Evolutionary conservation across 345 rosid genomes (phyloP).

Genomic region (Heritiera littoralis): DNA sequence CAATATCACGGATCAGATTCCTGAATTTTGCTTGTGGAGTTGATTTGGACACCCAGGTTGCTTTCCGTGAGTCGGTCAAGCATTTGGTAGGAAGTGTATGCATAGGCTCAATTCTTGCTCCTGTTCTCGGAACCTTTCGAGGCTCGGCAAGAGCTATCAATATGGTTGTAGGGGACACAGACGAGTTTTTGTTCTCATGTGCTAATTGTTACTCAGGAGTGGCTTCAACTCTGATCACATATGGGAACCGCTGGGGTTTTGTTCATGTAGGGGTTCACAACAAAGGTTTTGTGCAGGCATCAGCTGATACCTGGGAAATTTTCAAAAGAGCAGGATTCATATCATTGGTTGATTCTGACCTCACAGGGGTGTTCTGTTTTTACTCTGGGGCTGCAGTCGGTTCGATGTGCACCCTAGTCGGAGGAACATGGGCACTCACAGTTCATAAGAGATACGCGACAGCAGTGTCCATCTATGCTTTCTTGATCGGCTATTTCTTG

Average conservation of each 20-base stretch:
- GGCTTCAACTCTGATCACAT: conserved; percentile 46
- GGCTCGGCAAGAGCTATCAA: conserved; percentile 58
- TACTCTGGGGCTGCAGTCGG: conserved; percentile 68
- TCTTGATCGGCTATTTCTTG: conserved; percentile 74
- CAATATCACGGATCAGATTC: conserved; percentile 60
- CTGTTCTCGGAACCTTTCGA: conserved; percentile 47
- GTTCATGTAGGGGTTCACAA: conserved; percentile 73
- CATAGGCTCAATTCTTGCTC: conserved; percentile 66
- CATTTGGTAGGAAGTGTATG: conserved; percentile 59
- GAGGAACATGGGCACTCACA: conserved; percentile 65
- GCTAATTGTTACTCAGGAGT: conserved; percentile 61
- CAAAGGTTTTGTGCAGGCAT: conserved; percentile 72
- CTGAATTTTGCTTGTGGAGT: conserved; percentile 51
- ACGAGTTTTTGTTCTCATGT: conserved; percentile 71
- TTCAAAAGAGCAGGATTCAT: conserved; percentile 45
- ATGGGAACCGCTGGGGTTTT: conserved; percentile 80
- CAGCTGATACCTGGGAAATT: conserved; percentile 64
- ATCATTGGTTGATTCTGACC: conserved; percentile 61
- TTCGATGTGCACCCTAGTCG: conserved; percentile 49
- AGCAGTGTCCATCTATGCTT: conserved; percentile 65
- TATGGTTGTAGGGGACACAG: conserved; percentile 52
- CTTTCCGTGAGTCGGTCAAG: conserved; percentile 46
- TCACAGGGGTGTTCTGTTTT: conserved; percentile 77
- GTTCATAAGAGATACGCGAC: conserved; percentile 56
- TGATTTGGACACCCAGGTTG: conserved; percentile 45